Conservation (phyloP, 495 filamentous ascomycete genomes). For the Aspergillus diversus region DNA sequence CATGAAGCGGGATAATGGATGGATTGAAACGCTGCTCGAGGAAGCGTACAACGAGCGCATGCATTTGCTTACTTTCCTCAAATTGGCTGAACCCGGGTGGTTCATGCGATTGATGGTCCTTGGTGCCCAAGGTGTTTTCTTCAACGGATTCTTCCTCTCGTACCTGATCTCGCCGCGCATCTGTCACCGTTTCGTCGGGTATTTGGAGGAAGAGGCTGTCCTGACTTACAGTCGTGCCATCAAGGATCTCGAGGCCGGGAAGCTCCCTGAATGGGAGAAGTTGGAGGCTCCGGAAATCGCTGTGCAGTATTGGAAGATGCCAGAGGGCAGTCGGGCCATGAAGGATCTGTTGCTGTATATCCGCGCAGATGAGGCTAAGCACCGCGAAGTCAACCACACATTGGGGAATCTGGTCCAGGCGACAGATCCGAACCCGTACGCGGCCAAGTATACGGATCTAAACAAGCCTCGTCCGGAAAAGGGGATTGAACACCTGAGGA, state of each 20-base stretch:
- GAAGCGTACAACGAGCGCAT: constrained; percentile 96
- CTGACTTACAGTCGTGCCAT: constrained; percentile 92
- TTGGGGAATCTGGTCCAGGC: constrained; percentile 81
- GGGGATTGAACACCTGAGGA: constrained; percentile 67
- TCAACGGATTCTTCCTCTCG: constrained; percentile 88
- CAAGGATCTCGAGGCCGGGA: constrained; percentile 79
- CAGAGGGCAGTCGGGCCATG: constrained; percentile 81
- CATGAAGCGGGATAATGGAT: constrained; percentile 93
- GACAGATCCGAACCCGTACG: constrained; percentile 88
- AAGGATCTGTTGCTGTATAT: constrained; percentile 84
- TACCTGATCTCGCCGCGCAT: constrained; percentile 90
- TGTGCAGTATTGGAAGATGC: constrained; percentile 89
- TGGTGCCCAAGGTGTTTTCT: constrained; percentile 85
- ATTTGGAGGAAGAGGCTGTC: constrained; percentile 95
- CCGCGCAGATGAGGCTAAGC: constrained; percentile 93
- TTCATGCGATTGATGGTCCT: constrained; percentile 91
- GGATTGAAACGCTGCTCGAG: constrained; percentile 94
- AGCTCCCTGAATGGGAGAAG: constrained; percentile 79
- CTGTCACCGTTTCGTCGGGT: constrained; percentile 95
- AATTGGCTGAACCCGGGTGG: constrained; percentile 83
- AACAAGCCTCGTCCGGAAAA: constrained; percentile 68
- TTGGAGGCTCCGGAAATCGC: constrained; percentile 87
- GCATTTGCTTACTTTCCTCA: constrained; percentile 93
- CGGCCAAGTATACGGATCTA: constrained; percentile 69
- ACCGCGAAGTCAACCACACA: constrained; percentile 96